Evolutionary conservation across 1,284 basidiomycete genomes (phyloP).

Genomic region (Albatrellus sp.): DNA sequence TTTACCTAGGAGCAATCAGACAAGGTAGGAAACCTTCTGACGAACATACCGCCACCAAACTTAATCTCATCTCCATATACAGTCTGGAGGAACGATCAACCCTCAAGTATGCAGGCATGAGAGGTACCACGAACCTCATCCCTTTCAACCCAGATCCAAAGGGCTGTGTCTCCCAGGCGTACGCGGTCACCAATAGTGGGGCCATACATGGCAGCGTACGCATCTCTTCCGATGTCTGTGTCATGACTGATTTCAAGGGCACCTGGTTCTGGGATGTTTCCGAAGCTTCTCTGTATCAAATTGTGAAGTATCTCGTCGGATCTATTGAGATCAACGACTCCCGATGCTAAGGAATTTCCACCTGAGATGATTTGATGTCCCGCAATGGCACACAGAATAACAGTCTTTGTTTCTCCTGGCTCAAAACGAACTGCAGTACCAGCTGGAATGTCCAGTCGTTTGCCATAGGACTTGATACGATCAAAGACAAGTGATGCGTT

Average conservation of each 20-base stretch:
- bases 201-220: constrained; percentile 88
- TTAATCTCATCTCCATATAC: constrained; percentile 93
- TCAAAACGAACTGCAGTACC: constrained; percentile 97
- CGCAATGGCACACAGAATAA: constrained; percentile 72
- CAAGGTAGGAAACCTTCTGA: neutral
- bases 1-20: constrained; percentile 48
- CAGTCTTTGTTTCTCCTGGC: constrained; percentile 81
- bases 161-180: constrained; percentile 76
- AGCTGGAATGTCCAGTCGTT: constrained; percentile 83
- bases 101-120: neutral
- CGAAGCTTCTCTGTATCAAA: constrained; percentile 44
- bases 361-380: constrained; percentile 68
- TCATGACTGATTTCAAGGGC: constrained; percentile 35
- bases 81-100: constrained; percentile 30
- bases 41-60: constrained; percentile 77
- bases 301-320: constrained; percentile 33
- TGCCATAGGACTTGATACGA: constrained; percentile 70
- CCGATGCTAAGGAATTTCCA: constrained; percentile 68
- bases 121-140: constrained; percentile 53
- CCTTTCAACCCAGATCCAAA: constrained; percentile 90
- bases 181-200: constrained; percentile 89
- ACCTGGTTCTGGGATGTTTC: constrained; percentile 48
- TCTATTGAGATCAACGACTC: constrained; percentile 30
- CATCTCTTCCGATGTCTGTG: constrained; percentile 45
- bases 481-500: constrained; percentile 81